Evolutionary conservation across 345 rosid species (phyloP).

Genomic region (Nephelium lappaceum): DNA sequence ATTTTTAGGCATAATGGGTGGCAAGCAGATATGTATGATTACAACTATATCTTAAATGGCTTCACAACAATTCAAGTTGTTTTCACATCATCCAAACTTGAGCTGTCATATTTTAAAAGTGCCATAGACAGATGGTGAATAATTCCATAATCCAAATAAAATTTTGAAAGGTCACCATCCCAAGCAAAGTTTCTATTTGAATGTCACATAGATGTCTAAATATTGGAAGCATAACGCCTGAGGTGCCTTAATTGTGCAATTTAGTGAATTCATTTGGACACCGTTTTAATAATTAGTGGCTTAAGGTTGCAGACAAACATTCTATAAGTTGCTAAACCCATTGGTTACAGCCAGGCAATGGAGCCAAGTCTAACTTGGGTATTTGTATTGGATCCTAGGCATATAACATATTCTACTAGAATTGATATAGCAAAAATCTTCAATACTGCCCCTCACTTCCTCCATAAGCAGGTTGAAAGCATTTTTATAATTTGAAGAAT

Average conservation of each 20-base stretch:
- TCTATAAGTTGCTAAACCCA: background rate
- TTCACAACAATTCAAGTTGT: background rate
- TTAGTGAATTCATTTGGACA: background rate
- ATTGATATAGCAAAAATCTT: constrained; percentile 3
- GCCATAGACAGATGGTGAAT: background rate
- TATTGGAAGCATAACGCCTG: background rate
- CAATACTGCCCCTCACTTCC: background rate
- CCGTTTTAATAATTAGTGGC: background rate
- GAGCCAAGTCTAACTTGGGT: background rate
- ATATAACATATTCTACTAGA: background rate
- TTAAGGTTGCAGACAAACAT: background rate
- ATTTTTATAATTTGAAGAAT: background rate
- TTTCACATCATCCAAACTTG: background rate
- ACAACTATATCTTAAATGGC: background rate
- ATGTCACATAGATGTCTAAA: background rate
- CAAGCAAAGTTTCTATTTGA: background rate
- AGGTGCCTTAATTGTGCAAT: background rate
- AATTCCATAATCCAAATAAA: background rate
- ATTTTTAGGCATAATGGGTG: background rate
- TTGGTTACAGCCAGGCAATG: background rate
- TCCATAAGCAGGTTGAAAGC: background rate
- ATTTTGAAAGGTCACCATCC: background rate
- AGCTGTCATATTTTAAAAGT: background rate
- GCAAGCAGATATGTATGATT: background rate
- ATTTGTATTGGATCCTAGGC: background rate